Evolutionary conservation across 176 grass and related monocot genomes (phyloP), one percentile per base, ranked within the genome.

Genomic region (Zizania latifolia): DNA sequence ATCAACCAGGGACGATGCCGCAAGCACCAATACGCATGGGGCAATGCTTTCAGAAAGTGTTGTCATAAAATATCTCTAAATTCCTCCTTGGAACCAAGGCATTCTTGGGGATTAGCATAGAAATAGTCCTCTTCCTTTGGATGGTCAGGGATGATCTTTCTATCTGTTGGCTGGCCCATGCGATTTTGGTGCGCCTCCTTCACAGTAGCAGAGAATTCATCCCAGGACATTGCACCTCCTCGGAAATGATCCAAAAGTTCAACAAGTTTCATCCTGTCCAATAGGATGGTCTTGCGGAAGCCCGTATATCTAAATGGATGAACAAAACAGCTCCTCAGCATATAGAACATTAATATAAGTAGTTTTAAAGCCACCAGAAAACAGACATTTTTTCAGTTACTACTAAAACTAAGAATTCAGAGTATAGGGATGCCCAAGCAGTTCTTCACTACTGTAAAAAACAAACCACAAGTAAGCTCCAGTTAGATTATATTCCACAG

Each of bases 51-150:
- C n/a, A 27, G 7, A 22, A 46, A 62, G 40, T n/a, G 19, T 8
- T 13, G 56, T 88, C 86, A 83, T 7, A 38, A 70, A 43, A 79
- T 5, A 1, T 84, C 62, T 70, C 44, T 70, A 50, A 80, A 83
- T 27, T 63, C 81, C 34, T 62, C 69, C 0, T 35, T 63, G 12
- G 54, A 64, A 36, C 35, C 89, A 50, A 90, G 65, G 58, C 91
- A 99, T 65, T 99, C 95, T 77, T 92, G 86, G 56, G 91, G 91
- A 63, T 99, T 94, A 53, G 95, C 77, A 15, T 94, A 99, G 62
- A 99, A 94, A 75, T 99, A 94, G 28, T 94, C 92, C 84, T 99
- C 91, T 75, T 99, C 95, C 83, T 99, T 99, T 21, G 92, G 89
- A 39, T 58, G 68, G 11, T 85, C 91, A 66, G 78, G 89, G 34